These are phyloP conservation scores for Neonectria sp. DNA, from an alignment of 2,329 filamentous ascomycete species.

Conservation along the genomic window DNA sequence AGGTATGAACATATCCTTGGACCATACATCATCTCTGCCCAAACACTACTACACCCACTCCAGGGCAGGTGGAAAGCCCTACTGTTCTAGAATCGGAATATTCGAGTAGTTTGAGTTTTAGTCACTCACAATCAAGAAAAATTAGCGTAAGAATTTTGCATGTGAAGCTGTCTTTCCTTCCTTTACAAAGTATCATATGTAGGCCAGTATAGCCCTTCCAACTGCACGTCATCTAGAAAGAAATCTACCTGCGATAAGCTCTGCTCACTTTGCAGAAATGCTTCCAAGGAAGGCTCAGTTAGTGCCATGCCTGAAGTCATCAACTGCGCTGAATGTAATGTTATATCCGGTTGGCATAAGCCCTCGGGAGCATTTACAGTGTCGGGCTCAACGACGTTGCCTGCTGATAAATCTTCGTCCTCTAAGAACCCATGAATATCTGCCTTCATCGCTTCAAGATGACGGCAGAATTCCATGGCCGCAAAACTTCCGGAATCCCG, in stretches of 20 bases:
- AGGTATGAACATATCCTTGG: too few relatives aligned
- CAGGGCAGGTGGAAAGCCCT: too few relatives aligned
- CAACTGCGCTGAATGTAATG: background rate
- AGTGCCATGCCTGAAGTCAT: conserved; percentile 7
- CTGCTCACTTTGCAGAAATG: conserved; percentile 7
- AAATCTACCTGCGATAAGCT: background rate
- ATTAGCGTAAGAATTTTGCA: too few relatives aligned
- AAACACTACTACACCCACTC: too few relatives aligned
- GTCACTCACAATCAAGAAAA: too few relatives aligned
- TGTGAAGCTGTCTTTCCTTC: too few relatives aligned
- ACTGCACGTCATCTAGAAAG: background rate
- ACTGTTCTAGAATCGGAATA: too few relatives aligned
- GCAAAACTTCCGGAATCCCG: conserved; percentile 22
- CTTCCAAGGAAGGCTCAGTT: conserved; percentile 1
- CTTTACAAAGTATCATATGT: background rate
- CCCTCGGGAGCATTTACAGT: background rate
- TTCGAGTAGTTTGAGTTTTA: too few relatives aligned
- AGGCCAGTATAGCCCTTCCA: background rate
- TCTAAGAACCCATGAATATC: background rate
- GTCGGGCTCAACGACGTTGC: too few relatives aligned
- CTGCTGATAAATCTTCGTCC: too few relatives aligned
- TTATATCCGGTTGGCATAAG: background rate
- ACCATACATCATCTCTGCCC: too few relatives aligned
- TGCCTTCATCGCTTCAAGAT: background rate
- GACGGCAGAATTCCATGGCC: conserved; percentile 12